These are phyloP conservation scores for Plectosphaerella cucumerina DNA, from an alignment of 2,329 filamentous ascomycete genomes.

Conservation along the genomic window DNA sequence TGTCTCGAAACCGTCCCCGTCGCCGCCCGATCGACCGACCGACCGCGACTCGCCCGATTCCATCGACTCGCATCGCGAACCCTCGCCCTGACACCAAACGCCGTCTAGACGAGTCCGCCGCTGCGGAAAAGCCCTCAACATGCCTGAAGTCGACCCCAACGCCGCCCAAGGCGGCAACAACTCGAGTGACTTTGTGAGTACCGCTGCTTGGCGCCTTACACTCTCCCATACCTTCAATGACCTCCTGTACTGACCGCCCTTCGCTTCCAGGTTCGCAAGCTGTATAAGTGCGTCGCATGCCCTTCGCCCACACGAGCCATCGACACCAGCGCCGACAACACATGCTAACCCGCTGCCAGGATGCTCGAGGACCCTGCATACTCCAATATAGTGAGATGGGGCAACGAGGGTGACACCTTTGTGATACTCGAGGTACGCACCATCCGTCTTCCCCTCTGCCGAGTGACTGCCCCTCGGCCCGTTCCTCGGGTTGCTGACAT, in stretches of 20 bases:
- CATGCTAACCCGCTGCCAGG: slow-evolving; percentile 43
- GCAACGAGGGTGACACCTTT: slow-evolving; percentile 90
- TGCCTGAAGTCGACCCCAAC: slow-evolving; percentile 31
- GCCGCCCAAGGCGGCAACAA: slow-evolving; percentile 58
- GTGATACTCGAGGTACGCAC: slow-evolving; percentile 84
- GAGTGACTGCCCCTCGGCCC: too few relatives aligned
- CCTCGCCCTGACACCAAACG: too few relatives aligned
- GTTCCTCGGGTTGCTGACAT: not conserved
- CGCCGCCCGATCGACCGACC: too few relatives aligned
- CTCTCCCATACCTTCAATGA: too few relatives aligned
- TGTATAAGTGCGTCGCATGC: slow-evolving; percentile 75
- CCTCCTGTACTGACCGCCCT: slow-evolving; percentile 19
- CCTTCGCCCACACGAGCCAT: slow-evolving; percentile 9
- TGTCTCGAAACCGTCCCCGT: too few relatives aligned
- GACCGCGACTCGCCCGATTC: too few relatives aligned
- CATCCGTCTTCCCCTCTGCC: not conserved
- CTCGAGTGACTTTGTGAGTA: slow-evolving; percentile 91
- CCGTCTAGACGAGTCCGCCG: too few relatives aligned
- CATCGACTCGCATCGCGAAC: too few relatives aligned
- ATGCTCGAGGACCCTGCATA: slow-evolving; percentile 97
- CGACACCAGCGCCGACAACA: slow-evolving; percentile 3
- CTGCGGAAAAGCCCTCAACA: slow-evolving; percentile 14
- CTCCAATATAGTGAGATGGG: slow-evolving; percentile 90
- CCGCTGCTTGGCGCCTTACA: slow-evolving; percentile 7
- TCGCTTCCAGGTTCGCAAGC: slow-evolving; percentile 78